Evolutionary conservation across 176 grass and related monocot genomes (phyloP).

Genomic region (Eragrostis curvula): DNA sequence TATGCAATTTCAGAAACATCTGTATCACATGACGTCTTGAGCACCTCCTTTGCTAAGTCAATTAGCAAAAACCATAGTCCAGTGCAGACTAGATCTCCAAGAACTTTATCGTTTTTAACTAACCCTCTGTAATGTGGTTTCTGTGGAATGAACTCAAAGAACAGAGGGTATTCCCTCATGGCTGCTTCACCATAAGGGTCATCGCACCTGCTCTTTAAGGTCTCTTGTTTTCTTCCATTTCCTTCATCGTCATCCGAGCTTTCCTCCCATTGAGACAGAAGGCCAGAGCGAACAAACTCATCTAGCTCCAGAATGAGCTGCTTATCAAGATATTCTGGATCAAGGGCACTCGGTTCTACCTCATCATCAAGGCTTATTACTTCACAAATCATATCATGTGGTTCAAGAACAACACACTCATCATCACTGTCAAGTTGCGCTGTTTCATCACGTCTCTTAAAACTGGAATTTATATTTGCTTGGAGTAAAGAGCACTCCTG

Average conservation of each 20-base stretch:
- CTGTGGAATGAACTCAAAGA: conserved; percentile 68
- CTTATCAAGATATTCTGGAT: conserved; percentile 36
- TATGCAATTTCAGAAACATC: conserved; percentile 40
- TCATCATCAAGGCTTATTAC: conserved; percentile 53
- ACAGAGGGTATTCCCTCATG: conserved; percentile 55
- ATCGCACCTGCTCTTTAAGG: neutral
- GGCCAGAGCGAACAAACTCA: conserved; percentile 55
- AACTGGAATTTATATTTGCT: neutral
- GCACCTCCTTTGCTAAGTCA: conserved; percentile 47
- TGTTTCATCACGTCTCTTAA: conserved; percentile 18
- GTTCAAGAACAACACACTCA: conserved; percentile 43
- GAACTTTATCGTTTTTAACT: conserved; percentile 22
- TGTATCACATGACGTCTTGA: conserved; percentile 62
- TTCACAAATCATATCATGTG: conserved; percentile 33
- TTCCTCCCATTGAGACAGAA: conserved; percentile 57
- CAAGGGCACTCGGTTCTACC: conserved; percentile 6
- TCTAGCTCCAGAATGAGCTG: conserved; percentile 63
- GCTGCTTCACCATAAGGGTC: conserved; percentile 60
- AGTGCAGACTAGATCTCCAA: conserved; percentile 49
- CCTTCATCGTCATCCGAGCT: conserved; percentile 51
- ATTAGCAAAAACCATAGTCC: conserved; percentile 61
- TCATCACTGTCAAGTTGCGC: conserved; percentile 31
- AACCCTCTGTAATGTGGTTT: conserved; percentile 69
- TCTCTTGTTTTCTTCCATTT: conserved; percentile 25
- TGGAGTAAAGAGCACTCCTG: neutral